A percentile compares a stretch with the other conserved stretches of the same genome.
Evolutionary conservation across 192 early-diverging fungal species (phyloP).

Genomic region (Anaeromyces robustus): DNA sequence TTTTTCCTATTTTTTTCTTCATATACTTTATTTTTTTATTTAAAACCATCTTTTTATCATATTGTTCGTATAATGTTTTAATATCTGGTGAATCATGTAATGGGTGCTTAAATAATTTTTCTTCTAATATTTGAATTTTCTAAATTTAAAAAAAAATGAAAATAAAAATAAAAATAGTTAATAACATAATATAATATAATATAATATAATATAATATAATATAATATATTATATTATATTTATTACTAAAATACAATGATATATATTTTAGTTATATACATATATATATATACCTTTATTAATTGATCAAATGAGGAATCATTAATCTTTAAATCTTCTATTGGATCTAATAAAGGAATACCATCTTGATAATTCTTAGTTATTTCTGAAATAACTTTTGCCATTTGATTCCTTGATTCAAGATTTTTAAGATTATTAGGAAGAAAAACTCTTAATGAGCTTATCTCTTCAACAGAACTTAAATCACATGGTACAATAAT

Average conservation of each 20-base stretch:
- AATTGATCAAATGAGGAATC: constrained; percentile 62
- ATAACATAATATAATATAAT: too few species aligned
- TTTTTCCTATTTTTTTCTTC: constrained; percentile 55
- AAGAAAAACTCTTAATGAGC: constrained; percentile 55
- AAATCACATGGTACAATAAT: constrained; percentile 67
- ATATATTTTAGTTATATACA: neutral
- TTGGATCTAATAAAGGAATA: constrained; percentile 74
- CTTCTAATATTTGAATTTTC: constrained; percentile 59
- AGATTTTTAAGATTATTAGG: constrained; percentile 47
- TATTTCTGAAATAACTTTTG: constrained; percentile 53
- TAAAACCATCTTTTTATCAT: constrained; percentile 47
- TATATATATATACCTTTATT: constrained; percentile 19
- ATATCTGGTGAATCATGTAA: constrained; percentile 38
- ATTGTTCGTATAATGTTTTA: constrained; percentile 34
- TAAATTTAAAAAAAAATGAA: neutral
- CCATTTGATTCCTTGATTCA: constrained; percentile 35
- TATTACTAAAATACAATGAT: too few species aligned
- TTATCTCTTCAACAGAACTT: constrained; percentile 50
- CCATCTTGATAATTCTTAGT: constrained; percentile 52
- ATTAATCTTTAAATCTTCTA: constrained; percentile 73
- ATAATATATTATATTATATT: too few species aligned
- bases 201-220: too few species aligned
- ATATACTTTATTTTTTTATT: constrained; percentile 40
- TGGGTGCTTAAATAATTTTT: constrained; percentile 39
- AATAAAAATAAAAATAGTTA: too few species aligned